Evolutionary conservation across 2,329 filamentous ascomycete genomes (phyloP).

Genomic region (Fusarium compactum): DNA sequence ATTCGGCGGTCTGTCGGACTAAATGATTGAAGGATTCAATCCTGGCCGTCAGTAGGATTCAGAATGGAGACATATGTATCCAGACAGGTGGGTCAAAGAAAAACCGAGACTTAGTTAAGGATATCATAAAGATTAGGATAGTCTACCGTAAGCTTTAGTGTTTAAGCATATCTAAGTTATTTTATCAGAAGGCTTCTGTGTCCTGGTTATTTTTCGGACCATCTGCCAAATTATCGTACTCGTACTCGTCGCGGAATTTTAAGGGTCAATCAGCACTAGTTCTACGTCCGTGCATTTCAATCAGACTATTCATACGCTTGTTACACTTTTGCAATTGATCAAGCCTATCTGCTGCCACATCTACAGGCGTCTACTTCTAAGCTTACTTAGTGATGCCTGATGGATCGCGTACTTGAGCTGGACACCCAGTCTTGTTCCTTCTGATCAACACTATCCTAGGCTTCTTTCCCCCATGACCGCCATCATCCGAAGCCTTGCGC

Average conservation of each 20-base stretch:
- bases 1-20: background rate
- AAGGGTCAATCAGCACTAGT: background rate
- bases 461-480: background rate
- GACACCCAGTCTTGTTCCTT: background rate
- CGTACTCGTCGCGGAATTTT: background rate
- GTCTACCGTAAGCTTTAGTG: no score
- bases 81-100: background rate
- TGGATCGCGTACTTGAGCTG: accelerated
- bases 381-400: accelerated
- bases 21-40: background rate
- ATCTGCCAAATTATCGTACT: background rate
- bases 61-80: background rate
- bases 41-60: background rate
- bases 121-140: no score
- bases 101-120: no score
- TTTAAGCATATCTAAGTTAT: no score
- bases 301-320: background rate
- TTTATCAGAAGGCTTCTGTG: no score
- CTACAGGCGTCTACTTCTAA: background rate
- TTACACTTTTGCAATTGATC: no score
- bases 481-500: background rate
- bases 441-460: background rate
- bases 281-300: background rate
- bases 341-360: background rate
- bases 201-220: no score